phyloP scores from a whole-genome alignment of 768 basidiomycete genomes.

The Pleurotus tuoliensis region DNA sequence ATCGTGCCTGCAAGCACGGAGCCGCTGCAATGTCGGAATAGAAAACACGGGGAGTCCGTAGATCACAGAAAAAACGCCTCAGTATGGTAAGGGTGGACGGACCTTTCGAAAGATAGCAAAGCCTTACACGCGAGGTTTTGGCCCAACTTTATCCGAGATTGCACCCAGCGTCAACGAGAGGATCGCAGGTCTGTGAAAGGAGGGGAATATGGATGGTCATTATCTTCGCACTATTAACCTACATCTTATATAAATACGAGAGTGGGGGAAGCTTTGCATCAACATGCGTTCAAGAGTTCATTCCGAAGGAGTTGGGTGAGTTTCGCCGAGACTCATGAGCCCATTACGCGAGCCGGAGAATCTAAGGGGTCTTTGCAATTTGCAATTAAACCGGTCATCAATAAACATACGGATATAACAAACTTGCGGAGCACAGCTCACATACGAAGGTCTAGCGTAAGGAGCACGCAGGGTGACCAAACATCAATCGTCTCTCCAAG shows the following conservation, averaged over 20 bases:
- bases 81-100: background rate
- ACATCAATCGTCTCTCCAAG: conserved; percentile 69
- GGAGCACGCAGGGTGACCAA: background rate
- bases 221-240: background rate
- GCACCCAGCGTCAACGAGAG: background rate
- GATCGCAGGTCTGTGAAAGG: background rate
- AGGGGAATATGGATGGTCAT: background rate
- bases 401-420: too few species aligned
- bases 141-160: conserved; percentile 3
- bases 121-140: conserved; percentile 3
- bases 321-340: conserved; percentile 1
- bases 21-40: conserved; percentile 4
- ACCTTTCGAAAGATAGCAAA: background rate
- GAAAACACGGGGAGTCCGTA: background rate
- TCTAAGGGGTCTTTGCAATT: background rate
- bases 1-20: background rate
- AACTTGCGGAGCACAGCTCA: background rate
- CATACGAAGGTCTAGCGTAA: background rate
- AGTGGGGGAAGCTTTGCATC: background rate
- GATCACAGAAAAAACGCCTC: background rate
- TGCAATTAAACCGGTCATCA: background rate
- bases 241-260: background rate
- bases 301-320: background rate
- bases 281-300: background rate
- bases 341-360: background rate